A percentile compares a stretch with the other conserved stretches of the same genome.
These are phyloP conservation scores for Cryptococcus sp. DNA, from an alignment of 1,284 basidiomycete species.

Conservation along the genomic window DNA sequence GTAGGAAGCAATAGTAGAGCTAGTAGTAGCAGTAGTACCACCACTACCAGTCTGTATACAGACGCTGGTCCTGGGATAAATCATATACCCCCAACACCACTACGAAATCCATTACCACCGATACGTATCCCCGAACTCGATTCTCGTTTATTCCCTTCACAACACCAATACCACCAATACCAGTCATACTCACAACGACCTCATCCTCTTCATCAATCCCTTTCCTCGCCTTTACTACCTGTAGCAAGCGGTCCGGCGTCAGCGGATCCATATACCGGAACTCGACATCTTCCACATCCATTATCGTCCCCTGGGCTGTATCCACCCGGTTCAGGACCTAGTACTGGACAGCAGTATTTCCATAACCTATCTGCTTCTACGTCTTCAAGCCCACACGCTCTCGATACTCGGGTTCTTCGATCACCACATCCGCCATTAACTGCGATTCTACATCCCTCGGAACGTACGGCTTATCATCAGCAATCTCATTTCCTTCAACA, in stretches of 20 bases:
- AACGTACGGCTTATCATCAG: neutral
- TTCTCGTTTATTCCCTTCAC: too few species aligned
- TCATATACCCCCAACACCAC: neutral
- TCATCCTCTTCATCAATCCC: too few species aligned
- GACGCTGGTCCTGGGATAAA: too few species aligned
- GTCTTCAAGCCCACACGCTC: conserved; percentile 9
- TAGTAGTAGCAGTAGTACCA: too few species aligned
- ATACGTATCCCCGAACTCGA: neutral
- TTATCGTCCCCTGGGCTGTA: neutral
- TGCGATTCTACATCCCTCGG: conserved; percentile 18
- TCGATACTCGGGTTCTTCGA: conserved; percentile 20
- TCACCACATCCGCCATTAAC: conserved; percentile 44
- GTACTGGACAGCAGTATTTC: neutral
- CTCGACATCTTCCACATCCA: neutral
- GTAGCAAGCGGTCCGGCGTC: neutral
- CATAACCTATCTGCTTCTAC: conserved; percentile 1
- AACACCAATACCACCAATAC: too few species aligned
- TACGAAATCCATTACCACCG: neutral
- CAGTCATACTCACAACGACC: too few species aligned
- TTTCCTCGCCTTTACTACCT: too few species aligned
- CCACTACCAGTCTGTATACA: too few species aligned
- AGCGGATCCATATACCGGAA: neutral
- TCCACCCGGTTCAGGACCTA: neutral
- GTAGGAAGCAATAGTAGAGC: too few species aligned
- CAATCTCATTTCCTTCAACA: neutral